Percentiles rank a stretch among this genome's conserved stretches.
These are phyloP conservation scores for Coemansia sp. DNA, from an alignment of 192 early-diverging fungal genomes.

Conservation along the genomic window DNA sequence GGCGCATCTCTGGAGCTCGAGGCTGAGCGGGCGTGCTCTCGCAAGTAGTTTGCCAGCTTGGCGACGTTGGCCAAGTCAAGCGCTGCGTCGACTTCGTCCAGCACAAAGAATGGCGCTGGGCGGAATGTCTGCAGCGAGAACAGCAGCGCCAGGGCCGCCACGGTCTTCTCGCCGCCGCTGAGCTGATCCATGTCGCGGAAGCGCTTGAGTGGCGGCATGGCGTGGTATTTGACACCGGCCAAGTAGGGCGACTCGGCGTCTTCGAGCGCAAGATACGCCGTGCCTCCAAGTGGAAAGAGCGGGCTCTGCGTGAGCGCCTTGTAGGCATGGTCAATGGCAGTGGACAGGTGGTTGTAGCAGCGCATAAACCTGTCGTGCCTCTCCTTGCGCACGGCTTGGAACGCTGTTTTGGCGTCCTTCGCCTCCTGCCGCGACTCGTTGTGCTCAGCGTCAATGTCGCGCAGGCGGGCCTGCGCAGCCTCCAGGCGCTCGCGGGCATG, in stretches of 20 bases:
- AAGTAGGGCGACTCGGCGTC: constrained; percentile 95
- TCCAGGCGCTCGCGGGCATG: constrained; percentile 87
- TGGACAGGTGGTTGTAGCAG: constrained; percentile 88
- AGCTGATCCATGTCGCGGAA: constrained; percentile 99
- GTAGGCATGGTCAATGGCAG: constrained; percentile 94
- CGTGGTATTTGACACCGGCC: constrained; percentile 95
- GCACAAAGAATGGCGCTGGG: constrained; percentile 98
- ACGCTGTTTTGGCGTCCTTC: constrained; percentile 80
- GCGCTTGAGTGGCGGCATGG: constrained; percentile 99
- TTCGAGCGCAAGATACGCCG: constrained; percentile 91
- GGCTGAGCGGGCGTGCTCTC: constrained; percentile 60
- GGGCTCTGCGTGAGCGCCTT: constrained; percentile 89
- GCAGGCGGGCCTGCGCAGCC: constrained; percentile 78
- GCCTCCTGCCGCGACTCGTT: constrained; percentile 79
- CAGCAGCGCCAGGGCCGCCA: constrained; percentile 93
- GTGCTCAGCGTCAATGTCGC: constrained; percentile 83
- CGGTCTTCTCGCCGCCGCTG: constrained; percentile 98
- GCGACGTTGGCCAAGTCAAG: constrained; percentile 96
- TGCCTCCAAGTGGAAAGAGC: constrained; percentile 90
- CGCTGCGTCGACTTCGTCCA: constrained; percentile 99
- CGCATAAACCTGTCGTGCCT: constrained; percentile 77
- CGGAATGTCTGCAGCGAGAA: constrained; percentile 96
- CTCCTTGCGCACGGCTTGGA: constrained; percentile 70
- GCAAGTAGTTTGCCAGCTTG: constrained; percentile 89
- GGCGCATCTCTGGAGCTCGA: constrained; percentile 7